Evolutionary conservation across 2,329 filamentous ascomycete genomes (phyloP).

Genomic region (Blastomyces gilchristii): DNA sequence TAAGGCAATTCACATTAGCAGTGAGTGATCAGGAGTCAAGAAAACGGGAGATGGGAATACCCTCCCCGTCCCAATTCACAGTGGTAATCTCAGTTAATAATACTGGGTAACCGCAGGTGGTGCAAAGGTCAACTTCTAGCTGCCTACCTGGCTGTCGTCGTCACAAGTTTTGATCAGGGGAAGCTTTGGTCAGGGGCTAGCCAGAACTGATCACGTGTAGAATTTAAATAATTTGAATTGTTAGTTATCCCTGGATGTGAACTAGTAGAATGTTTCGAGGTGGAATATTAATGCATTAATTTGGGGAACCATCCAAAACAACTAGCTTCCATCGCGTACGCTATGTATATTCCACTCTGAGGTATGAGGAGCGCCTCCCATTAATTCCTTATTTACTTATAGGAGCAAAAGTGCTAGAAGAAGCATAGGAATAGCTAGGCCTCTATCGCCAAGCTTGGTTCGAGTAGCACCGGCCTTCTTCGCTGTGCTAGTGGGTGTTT

Average conservation of each 20-base stretch:
- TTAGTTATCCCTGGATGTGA: not conserved
- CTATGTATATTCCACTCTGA: not conserved
- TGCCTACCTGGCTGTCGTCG: not conserved
- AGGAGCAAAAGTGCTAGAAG: not conserved
- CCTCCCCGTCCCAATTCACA: not conserved
- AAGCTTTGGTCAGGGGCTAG: not conserved
- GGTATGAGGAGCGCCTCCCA: not conserved
- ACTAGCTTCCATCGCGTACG: not conserved
- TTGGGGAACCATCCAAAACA: not conserved
- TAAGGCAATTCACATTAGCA: not conserved
- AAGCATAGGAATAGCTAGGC: not conserved
- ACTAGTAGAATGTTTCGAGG: not conserved
- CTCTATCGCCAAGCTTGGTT: not conserved
- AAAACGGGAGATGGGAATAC: not conserved
- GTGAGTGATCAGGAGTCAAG: not conserved
- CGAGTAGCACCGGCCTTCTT: not conserved
- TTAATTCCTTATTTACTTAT: not conserved
- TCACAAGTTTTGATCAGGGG: not conserved
- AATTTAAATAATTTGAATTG: not conserved
- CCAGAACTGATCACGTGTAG: not conserved
- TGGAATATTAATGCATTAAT: not conserved
- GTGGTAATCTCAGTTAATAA: not conserved
- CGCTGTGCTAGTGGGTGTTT: conserved; percentile 42
- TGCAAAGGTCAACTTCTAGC: not conserved
- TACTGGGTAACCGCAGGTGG: not conserved